Evolutionary conservation across 164 flowering plant species (phyloP).

Genomic region (Vitis cinerea): DNA sequence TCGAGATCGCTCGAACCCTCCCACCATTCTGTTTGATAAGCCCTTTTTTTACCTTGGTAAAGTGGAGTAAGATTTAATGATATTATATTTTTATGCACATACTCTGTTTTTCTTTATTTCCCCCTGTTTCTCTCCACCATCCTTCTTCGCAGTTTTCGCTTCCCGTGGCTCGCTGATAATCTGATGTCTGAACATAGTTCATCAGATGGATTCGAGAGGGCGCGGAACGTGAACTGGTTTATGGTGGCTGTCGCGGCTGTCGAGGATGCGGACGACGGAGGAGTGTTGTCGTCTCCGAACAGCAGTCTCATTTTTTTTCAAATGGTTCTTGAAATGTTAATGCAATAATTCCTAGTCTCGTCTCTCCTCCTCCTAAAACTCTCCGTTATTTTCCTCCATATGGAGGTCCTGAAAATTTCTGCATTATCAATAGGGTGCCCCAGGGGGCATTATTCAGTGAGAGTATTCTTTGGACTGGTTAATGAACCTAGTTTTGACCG

Average conservation of each 20-base stretch:
- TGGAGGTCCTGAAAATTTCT: slow-evolving; percentile 88
- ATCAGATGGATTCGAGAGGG: slow-evolving; percentile 29
- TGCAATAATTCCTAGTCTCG: slow-evolving; percentile 59
- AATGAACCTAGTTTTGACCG: slow-evolving; percentile 43
- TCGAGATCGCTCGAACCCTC: too few species aligned
- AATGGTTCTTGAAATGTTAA: slow-evolving; percentile 42
- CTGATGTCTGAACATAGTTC: slow-evolving; percentile 27
- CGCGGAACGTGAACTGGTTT: slow-evolving; percentile 45
- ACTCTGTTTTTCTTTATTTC: neutral
- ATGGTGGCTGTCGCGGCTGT: slow-evolving; percentile 25
- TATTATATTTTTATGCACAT: too few species aligned
- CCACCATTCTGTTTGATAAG: too few species aligned
- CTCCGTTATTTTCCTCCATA: slow-evolving; percentile 87
- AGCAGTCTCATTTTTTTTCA: slow-evolving; percentile 59
- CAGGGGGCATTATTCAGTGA: slow-evolving; percentile 69
- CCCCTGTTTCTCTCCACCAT: slow-evolving; percentile 25
- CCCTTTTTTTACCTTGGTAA: too few species aligned
- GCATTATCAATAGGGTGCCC: slow-evolving; percentile 66
- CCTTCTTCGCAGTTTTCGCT: slow-evolving; percentile 24
- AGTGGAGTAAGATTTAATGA: too few species aligned
- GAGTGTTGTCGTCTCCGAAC: slow-evolving; percentile 55
- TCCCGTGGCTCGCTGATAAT: slow-evolving; percentile 35
- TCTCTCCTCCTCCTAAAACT: slow-evolving; percentile 69
- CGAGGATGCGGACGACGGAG: slow-evolving; percentile 41
- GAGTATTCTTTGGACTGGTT: slow-evolving; percentile 79